A percentile compares a stretch with the other conserved stretches of the same genome.
Evolutionary conservation across 192 early-diverging fungal genomes (phyloP).

Genomic region (Backusella psychrophila): DNA sequence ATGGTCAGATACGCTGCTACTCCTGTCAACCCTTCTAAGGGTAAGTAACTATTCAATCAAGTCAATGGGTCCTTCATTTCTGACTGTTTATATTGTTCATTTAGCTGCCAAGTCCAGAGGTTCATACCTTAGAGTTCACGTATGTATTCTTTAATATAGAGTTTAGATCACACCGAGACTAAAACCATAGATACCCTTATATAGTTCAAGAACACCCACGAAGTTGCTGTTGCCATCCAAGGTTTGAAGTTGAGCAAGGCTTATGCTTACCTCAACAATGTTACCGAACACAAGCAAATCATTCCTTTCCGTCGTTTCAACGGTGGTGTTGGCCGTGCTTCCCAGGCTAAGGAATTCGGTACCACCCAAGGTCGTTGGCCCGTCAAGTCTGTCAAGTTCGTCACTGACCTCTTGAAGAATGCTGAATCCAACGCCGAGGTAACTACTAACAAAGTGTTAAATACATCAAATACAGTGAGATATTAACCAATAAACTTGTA

Average conservation of each 20-base stretch:
- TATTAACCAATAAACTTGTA: conserved; percentile 22
- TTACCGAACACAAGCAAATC: conserved; percentile 95
- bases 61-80: not conserved
- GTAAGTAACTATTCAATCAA: conserved; percentile 38
- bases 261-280: conserved; percentile 87
- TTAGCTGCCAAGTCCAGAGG: conserved; percentile 77
- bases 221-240: conserved; percentile 90
- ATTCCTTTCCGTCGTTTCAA: conserved; percentile 97
- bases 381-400: conserved; percentile 92
- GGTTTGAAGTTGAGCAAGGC: conserved; percentile 94
- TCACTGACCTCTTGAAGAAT: conserved; percentile 94
- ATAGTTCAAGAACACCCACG: conserved; percentile 97
- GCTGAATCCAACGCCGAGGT: conserved; percentile 97
- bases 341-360: conserved; percentile 94
- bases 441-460: not conserved
- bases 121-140: conserved; percentile 77
- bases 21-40: conserved; percentile 78
- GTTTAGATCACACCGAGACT: not conserved
- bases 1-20: conserved; percentile 86
- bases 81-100: conserved; percentile 9
- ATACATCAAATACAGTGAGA: not conserved
- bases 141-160: conserved; percentile 8
- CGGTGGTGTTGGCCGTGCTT: conserved; percentile 95
- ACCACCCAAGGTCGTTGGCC: conserved; percentile 95
- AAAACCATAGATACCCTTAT: not conserved